Conservation (phyloP, 345 rosid species). For the Populus simonii region DNA sequence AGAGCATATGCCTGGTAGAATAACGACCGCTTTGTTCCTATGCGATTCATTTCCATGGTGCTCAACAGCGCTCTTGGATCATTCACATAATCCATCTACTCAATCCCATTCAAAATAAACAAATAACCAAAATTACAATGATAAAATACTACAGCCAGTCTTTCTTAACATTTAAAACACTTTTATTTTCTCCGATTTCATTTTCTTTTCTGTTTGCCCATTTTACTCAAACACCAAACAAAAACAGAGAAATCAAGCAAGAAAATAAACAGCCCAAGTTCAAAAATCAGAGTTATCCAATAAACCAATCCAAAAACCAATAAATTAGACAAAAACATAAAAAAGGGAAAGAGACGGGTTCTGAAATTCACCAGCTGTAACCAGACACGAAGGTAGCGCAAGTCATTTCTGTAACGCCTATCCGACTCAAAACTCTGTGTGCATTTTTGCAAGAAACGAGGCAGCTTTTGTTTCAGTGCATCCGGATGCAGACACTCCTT, state of each 20-base stretch:
- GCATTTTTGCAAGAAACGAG: constrained; percentile 85
- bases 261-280: not conserved
- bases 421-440: constrained; percentile 68
- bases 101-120: constrained; percentile 15
- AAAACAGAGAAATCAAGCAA: not conserved
- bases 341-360: not conserved
- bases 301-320: not conserved
- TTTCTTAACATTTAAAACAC: not conserved
- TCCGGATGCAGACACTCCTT: constrained; percentile 54
- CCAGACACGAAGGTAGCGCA: constrained; percentile 89
- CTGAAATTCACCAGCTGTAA: constrained; percentile 60
- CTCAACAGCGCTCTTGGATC: constrained; percentile 69
- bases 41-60: constrained; percentile 68
- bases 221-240: not conserved
- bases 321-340: not conserved
- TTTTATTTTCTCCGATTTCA: not conserved
- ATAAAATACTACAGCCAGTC: not conserved
- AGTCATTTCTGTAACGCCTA: constrained; percentile 68
- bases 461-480: constrained; percentile 67
- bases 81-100: constrained; percentile 88
- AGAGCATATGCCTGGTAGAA: constrained; percentile 94
- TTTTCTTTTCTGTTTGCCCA: not conserved
- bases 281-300: not conserved
- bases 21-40: constrained; percentile 63
- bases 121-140: not conserved